These are phyloP conservation scores for Golubevia sp. DNA, from an alignment of 1,284 basidiomycete genomes.

Conservation along the genomic window DNA sequence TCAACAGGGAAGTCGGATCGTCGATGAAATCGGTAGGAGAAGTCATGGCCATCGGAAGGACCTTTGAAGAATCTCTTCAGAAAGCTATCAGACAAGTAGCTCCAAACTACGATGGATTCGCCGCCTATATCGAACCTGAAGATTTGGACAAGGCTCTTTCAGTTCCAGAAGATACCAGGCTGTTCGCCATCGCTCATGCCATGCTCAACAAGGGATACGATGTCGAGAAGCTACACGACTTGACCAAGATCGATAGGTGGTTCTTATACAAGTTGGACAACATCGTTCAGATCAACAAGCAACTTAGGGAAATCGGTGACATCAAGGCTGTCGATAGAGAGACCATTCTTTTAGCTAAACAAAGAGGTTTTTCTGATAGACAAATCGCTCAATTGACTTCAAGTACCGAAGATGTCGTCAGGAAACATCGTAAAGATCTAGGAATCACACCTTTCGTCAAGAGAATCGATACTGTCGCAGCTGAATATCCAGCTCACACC, in stretches of 20 bases:
- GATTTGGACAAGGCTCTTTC: slow-evolving; percentile 79
- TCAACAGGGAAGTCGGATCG: slow-evolving; percentile 92
- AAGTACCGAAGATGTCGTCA: slow-evolving; percentile 76
- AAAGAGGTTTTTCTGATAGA: slow-evolving; percentile 79
- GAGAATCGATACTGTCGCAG: slow-evolving; percentile 97
- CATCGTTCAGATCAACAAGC: slow-evolving; percentile 69
- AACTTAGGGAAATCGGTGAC: slow-evolving; percentile 62
- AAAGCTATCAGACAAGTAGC: slow-evolving; percentile 98
- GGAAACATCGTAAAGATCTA: slow-evolving; percentile 81
- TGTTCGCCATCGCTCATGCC: slow-evolving; percentile 96
- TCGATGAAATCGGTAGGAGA: slow-evolving; percentile 99
- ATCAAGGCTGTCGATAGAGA: slow-evolving; percentile 67
- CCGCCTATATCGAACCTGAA: slow-evolving; percentile 75
- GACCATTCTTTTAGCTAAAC: slow-evolving; percentile 55
- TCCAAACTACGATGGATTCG: slow-evolving; percentile 74
- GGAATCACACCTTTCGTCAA: slow-evolving; percentile 96
- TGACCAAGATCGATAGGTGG: slow-evolving; percentile 98
- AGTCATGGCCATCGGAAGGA: slow-evolving; percentile 99
- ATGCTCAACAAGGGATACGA: slow-evolving; percentile 92
- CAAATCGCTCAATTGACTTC: slow-evolving; percentile 80
- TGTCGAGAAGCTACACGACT: slow-evolving; percentile 84
- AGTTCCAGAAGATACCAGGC: slow-evolving; percentile 81
- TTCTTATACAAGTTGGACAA: slow-evolving; percentile 99
- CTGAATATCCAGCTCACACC: slow-evolving; percentile 97
- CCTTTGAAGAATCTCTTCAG: slow-evolving; percentile 97